Conservation (phyloP, 192 early-diverging fungal species). For the Tieghemiomyces parasiticus region DNA sequence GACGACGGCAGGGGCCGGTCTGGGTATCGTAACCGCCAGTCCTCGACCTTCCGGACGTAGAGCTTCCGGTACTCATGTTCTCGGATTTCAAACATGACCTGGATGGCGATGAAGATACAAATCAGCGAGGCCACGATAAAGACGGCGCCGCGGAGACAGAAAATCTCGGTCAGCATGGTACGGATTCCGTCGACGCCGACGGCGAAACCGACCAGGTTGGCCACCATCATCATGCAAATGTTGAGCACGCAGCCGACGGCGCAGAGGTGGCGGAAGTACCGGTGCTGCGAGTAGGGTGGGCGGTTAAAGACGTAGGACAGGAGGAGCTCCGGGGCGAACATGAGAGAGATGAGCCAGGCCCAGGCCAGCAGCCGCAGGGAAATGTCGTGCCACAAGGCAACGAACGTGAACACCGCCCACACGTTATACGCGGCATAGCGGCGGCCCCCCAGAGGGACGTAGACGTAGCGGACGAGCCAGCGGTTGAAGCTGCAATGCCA, state of each 20-base stretch:
- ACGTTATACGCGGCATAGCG: slow-evolving; percentile 55
- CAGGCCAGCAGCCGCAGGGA: slow-evolving; percentile 68
- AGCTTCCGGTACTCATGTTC: slow-evolving; percentile 61
- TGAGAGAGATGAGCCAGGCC: slow-evolving; percentile 78
- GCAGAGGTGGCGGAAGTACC: slow-evolving; percentile 62
- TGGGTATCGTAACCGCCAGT: too few species aligned
- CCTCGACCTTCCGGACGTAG: too few species aligned
- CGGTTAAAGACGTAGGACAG: slow-evolving; percentile 29
- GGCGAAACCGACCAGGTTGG: slow-evolving; percentile 90
- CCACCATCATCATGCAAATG: slow-evolving; percentile 89
- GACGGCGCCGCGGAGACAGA: slow-evolving; percentile 22
- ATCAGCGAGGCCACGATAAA: slow-evolving; percentile 33
- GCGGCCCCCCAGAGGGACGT: slow-evolving; percentile 81
- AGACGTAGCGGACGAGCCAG: slow-evolving; percentile 79
- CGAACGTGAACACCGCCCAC: slow-evolving; percentile 87
- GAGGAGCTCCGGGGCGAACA: slow-evolving; percentile 76
- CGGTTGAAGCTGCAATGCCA: slow-evolving; percentile 93
- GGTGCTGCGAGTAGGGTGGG: slow-evolving; percentile 18
- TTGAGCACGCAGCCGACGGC: slow-evolving; percentile 68
- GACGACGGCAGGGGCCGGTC: too few species aligned
- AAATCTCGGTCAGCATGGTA: slow-evolving; percentile 52
- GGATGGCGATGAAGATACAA: slow-evolving; percentile 43
- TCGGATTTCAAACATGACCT: slow-evolving; percentile 71
- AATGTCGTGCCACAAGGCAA: slow-evolving; percentile 96
- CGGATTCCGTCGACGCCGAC: slow-evolving; percentile 78